phyloP scores from a whole-genome alignment of 176 grass and related monocot genomes.

The Coix lacrymajobi region DNA sequence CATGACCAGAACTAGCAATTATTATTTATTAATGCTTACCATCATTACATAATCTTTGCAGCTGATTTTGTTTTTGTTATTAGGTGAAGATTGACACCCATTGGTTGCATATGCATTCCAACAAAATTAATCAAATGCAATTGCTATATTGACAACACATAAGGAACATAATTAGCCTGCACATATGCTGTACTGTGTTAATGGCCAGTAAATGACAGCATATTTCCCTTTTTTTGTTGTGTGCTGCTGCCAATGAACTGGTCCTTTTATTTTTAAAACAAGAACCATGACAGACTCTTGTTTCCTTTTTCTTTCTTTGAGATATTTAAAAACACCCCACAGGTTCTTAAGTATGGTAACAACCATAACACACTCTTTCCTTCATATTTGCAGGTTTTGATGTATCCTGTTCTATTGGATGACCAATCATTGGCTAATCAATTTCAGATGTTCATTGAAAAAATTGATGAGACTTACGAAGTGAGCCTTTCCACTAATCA shows the following conservation, averaged over 20 bases:
- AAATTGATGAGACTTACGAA: constrained; percentile 76
- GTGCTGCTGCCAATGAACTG: constrained; percentile 6
- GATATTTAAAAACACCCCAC: background rate
- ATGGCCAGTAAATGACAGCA: background rate
- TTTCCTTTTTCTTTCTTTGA: background rate
- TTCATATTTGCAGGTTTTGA: constrained; percentile 61
- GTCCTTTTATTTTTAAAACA: background rate
- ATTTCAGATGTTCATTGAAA: constrained; percentile 88
- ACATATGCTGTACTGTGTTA: background rate
- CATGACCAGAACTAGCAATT: too few species aligned
- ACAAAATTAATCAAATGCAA: background rate
- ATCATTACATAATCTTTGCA: background rate
- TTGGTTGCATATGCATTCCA: background rate
- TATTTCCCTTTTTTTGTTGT: background rate
- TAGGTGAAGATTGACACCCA: background rate
- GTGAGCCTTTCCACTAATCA: constrained; percentile 88
- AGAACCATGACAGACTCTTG: background rate
- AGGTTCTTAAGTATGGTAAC: constrained; percentile 15
- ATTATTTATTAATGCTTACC: background rate
- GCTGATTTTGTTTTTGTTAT: constrained; percentile 7
- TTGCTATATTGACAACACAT: background rate
- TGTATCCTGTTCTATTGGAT: constrained; percentile 76
- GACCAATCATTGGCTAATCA: constrained; percentile 76
- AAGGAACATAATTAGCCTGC: background rate
- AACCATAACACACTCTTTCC: background rate